These are phyloP conservation scores for Panaeolus papilionaceus DNA, from an alignment of 768 basidiomycete species.

Conservation along the genomic window DNA sequence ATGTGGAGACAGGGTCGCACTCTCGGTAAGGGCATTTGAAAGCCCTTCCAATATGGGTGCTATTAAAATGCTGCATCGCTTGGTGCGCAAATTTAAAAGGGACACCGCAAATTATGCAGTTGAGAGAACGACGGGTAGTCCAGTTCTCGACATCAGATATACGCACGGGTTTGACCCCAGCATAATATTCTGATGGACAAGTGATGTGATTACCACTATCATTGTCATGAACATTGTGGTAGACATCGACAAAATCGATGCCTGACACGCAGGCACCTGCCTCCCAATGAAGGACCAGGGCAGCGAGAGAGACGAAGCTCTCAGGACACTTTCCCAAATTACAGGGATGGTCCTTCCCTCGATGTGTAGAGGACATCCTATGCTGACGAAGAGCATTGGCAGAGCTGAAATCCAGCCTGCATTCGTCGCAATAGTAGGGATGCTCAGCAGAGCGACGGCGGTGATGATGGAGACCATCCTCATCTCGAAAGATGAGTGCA, in stretches of 20 bases:
- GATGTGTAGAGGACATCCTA: conserved; percentile 58
- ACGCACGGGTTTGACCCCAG: conserved; percentile 25
- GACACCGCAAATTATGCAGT: conserved; percentile 69
- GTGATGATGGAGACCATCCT: conserved; percentile 51
- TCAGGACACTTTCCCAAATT: conserved; percentile 49
- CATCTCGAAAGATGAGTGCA: conserved; percentile 45
- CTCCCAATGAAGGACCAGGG: conserved; percentile 69
- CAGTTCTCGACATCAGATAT: conserved; percentile 35
- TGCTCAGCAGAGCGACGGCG: conserved; percentile 47
- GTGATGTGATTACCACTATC: conserved; percentile 60
- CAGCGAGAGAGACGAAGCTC: conserved; percentile 57
- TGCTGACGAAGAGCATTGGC: conserved; percentile 45
- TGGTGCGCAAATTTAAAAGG: conserved; percentile 53
- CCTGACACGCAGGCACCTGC: conserved; percentile 61
- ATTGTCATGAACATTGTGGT: conserved; percentile 44
- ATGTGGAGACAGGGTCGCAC: conserved; percentile 44
- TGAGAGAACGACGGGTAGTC: conserved; percentile 51
- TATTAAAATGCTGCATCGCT: conserved; percentile 55
- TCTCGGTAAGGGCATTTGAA: conserved; percentile 58
- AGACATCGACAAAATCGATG: conserved; percentile 44
- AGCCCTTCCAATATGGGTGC: conserved; percentile 58
- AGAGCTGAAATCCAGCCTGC: conserved; percentile 49
- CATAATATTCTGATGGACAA: conserved; percentile 42
- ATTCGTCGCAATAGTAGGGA: conserved; percentile 48
- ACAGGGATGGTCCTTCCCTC: conserved; percentile 40